phyloP scores from a whole-genome alignment of 2,329 filamentous ascomycete genomes.

The Grosmannia huntii region DNA sequence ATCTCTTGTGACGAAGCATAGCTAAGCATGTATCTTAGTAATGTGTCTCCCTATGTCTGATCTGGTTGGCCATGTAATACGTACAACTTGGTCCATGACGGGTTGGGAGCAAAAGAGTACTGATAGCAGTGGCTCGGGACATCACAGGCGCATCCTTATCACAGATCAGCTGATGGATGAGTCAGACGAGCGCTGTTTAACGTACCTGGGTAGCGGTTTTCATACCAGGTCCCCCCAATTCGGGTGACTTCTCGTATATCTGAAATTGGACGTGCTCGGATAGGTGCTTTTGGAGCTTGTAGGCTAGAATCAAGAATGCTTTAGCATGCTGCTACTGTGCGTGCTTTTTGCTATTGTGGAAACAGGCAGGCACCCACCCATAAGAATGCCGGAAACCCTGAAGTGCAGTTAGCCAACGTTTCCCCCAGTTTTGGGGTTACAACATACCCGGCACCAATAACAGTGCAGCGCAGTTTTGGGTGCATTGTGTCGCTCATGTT shows the following conservation, averaged over 20 bases:
- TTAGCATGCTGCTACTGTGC: no score
- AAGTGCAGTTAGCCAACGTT: not conserved
- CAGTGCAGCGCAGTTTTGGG: not conserved
- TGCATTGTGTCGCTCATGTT: not conserved
- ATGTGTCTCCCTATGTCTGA: not conserved
- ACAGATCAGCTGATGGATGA: no score
- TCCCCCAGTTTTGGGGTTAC: not conserved
- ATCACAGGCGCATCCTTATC: conserved; percentile 32
- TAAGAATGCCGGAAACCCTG: not conserved
- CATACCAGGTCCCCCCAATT: not conserved
- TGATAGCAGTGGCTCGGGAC: conserved; percentile 59
- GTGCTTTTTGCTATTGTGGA: no score
- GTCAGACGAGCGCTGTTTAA: not conserved
- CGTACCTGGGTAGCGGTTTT: not conserved
- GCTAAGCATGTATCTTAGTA: not conserved
- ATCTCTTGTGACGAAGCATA: conserved; percentile 45
- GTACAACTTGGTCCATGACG: conserved; percentile 49
- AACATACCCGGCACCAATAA: not conserved
- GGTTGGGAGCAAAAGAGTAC: conserved; percentile 52
- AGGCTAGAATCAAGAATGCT: not conserved
- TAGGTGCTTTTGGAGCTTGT: not conserved
- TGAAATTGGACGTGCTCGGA: not conserved
- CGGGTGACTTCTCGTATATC: not conserved
- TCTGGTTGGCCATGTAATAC: not conserved
- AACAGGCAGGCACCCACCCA: not conserved